phyloP scores from a whole-genome alignment of 2,329 filamentous ascomycete genomes.

The Fusarium gaditjirri region DNA sequence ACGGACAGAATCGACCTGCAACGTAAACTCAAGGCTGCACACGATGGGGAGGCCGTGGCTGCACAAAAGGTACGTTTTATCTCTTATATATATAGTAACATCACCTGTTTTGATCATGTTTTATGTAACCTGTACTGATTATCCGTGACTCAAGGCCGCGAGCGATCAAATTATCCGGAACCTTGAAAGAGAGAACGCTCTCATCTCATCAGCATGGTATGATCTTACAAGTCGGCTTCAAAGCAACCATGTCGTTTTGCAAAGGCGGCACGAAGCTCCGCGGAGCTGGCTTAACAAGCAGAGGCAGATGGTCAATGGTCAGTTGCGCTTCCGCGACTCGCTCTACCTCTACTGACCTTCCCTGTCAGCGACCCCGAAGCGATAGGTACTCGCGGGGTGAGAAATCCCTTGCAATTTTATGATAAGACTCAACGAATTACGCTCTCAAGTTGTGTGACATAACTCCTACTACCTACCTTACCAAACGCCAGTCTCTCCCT shows the following conservation, averaged over 20 bases:
- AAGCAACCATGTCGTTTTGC: slow-evolving; percentile 83
- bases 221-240: slow-evolving; percentile 82
- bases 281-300: slow-evolving; percentile 89
- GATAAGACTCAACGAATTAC: slow-evolving; percentile 12
- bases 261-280: slow-evolving; percentile 77
- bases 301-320: slow-evolving; percentile 75
- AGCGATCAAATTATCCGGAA: slow-evolving; percentile 70
- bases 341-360: slow-evolving; percentile 57
- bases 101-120: background rate
- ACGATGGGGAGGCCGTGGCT: slow-evolving; percentile 60
- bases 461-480: background rate
- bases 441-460: slow-evolving; percentile 18
- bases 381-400: slow-evolving; percentile 55
- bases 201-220: slow-evolving; percentile 89
- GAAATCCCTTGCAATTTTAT: slow-evolving; percentile 37
- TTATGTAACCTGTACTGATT: slow-evolving; percentile 22
- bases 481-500: slow-evolving; percentile 12
- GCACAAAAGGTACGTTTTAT: slow-evolving; percentile 62
- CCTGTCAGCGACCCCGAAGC: slow-evolving; percentile 58
- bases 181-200: slow-evolving; percentile 79
- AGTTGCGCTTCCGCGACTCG: slow-evolving; percentile 56
- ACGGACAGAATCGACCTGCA: slow-evolving; percentile 67
- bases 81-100: background rate
- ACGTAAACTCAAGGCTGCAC: slow-evolving; percentile 63
- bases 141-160: slow-evolving; percentile 53